A percentile compares a stretch with the other conserved stretches of the same genome.
Conservation (phyloP, 1,284 basidiomycete genomes). For the Heterobasidion annosum region DNA sequence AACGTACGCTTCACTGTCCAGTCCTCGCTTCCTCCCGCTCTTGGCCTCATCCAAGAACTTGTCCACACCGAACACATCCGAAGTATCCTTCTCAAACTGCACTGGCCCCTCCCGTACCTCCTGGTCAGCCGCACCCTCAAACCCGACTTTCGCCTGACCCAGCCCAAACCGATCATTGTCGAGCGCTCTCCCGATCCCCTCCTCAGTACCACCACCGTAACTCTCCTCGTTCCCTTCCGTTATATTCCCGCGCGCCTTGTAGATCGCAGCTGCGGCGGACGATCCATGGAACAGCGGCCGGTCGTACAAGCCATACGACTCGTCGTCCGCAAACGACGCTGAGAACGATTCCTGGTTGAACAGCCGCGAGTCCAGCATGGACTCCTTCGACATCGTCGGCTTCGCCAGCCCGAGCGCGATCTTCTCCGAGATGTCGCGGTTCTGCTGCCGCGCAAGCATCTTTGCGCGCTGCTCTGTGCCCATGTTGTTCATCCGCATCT, state of each 20-base stretch:
- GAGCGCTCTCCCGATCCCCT: constrained; percentile 84
- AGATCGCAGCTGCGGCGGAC: constrained; percentile 94
- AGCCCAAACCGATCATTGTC: constrained; percentile 92
- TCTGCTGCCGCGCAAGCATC: constrained; percentile 90
- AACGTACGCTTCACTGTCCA: constrained; percentile 68
- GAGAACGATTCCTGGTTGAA: constrained; percentile 94
- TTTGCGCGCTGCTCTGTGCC: constrained; percentile 94
- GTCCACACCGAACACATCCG: constrained; percentile 97
- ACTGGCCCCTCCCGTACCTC: constrained; percentile 90
- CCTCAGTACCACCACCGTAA: constrained; percentile 91
- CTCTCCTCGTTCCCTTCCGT: constrained; percentile 80
- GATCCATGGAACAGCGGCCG: constrained; percentile 94
- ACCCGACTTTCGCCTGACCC: constrained; percentile 79
- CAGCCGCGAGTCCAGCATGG: constrained; percentile 92
- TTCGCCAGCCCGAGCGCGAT: constrained; percentile 96
- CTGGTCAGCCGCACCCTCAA: constrained; percentile 81
- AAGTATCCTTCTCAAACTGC: constrained; percentile 96
- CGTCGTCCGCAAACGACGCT: constrained; percentile 82
- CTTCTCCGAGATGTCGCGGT: constrained; percentile 99
- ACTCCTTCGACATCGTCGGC: constrained; percentile 90
- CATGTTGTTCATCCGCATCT: constrained; percentile 99
- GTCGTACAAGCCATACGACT: constrained; percentile 92
- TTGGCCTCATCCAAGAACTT: constrained; percentile 97
- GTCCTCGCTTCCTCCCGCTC: constrained; percentile 84
- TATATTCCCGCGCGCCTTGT: constrained; percentile 86